Conservation (phyloP, 2,329 filamentous ascomycete genomes). For the Phaeosphaeriaceae sp. region DNA sequence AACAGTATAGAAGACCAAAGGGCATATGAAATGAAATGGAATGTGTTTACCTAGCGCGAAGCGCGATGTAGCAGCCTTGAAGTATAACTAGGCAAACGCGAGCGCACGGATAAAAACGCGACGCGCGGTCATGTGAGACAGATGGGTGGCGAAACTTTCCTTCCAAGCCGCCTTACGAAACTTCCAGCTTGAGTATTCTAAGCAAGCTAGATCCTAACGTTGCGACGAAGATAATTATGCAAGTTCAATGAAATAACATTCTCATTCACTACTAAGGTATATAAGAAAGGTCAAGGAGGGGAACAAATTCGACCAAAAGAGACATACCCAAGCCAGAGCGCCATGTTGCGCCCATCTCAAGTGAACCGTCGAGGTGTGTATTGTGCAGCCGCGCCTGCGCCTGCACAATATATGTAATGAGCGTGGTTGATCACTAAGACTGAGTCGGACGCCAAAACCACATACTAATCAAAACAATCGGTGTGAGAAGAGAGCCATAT, state of each 20-base stretch:
- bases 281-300: conserved; percentile 1
- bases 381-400: background rate
- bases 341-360: conserved; percentile 4
- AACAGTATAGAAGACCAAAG: background rate
- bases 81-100: conserved; percentile 34
- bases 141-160: too few species aligned
- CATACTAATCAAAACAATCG: conserved; percentile 1
- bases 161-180: too few species aligned
- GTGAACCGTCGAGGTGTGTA: conserved; percentile 2
- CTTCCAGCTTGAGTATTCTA: too few species aligned
- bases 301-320: background rate
- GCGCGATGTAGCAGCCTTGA: conserved; percentile 18
- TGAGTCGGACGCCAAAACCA: background rate
- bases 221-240: background rate
- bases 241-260: conserved; percentile 1
- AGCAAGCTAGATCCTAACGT: too few species aligned
- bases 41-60: conserved; percentile 4
- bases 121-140: conserved; percentile 30
- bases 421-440: background rate
- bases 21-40: background rate
- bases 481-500: background rate
- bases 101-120: conserved; percentile 20
- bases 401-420: background rate
- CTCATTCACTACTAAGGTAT: conserved; percentile 1
- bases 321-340: background rate